Conservation (phyloP, 495 filamentous ascomycete species). For the Penicillium pancosmium region DNA sequence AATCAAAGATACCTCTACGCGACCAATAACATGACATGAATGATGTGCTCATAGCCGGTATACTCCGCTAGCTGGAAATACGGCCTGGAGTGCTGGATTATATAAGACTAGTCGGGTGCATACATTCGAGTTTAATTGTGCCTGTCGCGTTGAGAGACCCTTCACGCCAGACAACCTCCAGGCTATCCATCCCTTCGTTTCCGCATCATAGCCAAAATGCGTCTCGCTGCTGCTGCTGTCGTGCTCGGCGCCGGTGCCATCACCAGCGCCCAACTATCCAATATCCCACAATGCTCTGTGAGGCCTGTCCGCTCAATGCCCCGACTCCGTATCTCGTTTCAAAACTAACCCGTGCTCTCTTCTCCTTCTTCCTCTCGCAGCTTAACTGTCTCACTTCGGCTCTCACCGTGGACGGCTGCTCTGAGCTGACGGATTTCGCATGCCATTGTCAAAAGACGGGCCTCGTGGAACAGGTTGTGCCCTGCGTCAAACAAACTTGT, state of each 20-base stretch:
- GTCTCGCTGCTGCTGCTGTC: constrained; percentile 6
- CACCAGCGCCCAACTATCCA: constrained; percentile 8
- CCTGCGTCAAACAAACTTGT: constrained; percentile 11
- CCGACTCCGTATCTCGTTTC: constrained; percentile 1
- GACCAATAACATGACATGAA: neutral
- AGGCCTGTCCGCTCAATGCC: constrained; percentile 5
- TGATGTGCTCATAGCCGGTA: constrained; percentile 6
- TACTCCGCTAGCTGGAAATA: constrained; percentile 3
- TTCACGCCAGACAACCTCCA: constrained; percentile 4
- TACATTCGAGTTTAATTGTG: constrained; percentile 4
- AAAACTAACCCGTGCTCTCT: constrained; percentile 5
- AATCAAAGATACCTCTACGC: neutral
- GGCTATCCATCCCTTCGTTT: constrained; percentile 7
- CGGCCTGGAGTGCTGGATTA: constrained; percentile 9
- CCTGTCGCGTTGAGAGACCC: constrained; percentile 2
- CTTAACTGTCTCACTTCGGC: constrained; percentile 8
- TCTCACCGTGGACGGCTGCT: constrained; percentile 4
- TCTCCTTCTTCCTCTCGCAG: constrained; percentile 8
- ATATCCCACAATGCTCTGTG: constrained; percentile 12
- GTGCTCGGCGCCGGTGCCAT: constrained; percentile 6
- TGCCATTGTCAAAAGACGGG: constrained; percentile 12
- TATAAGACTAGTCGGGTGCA: constrained; percentile 12
- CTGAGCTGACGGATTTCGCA: constrained; percentile 10
- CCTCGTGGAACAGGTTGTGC: constrained; percentile 8
- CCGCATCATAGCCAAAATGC: constrained; percentile 7